Evolutionary conservation across 2,329 filamentous ascomycete genomes (phyloP).

Genomic region (Neoascochyta sp.): DNA sequence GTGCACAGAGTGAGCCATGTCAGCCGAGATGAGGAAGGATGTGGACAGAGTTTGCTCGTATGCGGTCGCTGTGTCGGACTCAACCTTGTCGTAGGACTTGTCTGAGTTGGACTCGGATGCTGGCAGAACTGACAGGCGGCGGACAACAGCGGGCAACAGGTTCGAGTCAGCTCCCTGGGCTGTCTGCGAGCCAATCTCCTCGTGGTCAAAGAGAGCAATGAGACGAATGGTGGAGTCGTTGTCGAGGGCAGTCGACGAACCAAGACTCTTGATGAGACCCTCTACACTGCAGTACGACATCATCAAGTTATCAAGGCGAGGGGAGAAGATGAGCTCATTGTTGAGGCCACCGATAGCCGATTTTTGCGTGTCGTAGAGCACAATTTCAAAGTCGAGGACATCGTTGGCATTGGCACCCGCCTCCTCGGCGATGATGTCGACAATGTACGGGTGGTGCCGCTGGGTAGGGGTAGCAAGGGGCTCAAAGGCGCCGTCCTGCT

Average conservation of each 20-base stretch:
- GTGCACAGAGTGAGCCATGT: slow-evolving; percentile 96
- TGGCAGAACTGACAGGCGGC: slow-evolving; percentile 77
- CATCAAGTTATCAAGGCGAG: slow-evolving; percentile 91
- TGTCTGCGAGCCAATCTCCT: slow-evolving; percentile 90
- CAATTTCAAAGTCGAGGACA: slow-evolving; percentile 88
- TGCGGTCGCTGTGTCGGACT: slow-evolving; percentile 64
- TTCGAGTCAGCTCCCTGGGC: slow-evolving; percentile 94
- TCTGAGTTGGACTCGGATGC: slow-evolving; percentile 57
- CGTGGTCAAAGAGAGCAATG: slow-evolving; percentile 94
- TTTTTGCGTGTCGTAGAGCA: slow-evolving; percentile 96
- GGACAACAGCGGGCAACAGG: slow-evolving; percentile 79
- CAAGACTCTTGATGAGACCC: slow-evolving; percentile 77
- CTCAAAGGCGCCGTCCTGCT: slow-evolving; percentile 53
- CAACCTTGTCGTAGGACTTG: slow-evolving; percentile 61
- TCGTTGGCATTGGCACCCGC: slow-evolving; percentile 66
- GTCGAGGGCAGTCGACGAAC: slow-evolving; percentile 61
- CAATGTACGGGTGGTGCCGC: slow-evolving; percentile 82
- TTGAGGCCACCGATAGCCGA: slow-evolving; percentile 83
- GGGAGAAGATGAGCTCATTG: slow-evolving; percentile 93
- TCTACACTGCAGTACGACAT: slow-evolving; percentile 93
- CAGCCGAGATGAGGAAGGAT: slow-evolving; percentile 91
- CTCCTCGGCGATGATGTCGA: slow-evolving; percentile 79
- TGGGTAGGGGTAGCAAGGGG: slow-evolving; percentile 74
- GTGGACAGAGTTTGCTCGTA: slow-evolving; percentile 90
- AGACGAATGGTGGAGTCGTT: slow-evolving; percentile 79